Base-by-base conservation (phyloP, 768 basidiomycete species). In the Amanita inopinata region DNA sequence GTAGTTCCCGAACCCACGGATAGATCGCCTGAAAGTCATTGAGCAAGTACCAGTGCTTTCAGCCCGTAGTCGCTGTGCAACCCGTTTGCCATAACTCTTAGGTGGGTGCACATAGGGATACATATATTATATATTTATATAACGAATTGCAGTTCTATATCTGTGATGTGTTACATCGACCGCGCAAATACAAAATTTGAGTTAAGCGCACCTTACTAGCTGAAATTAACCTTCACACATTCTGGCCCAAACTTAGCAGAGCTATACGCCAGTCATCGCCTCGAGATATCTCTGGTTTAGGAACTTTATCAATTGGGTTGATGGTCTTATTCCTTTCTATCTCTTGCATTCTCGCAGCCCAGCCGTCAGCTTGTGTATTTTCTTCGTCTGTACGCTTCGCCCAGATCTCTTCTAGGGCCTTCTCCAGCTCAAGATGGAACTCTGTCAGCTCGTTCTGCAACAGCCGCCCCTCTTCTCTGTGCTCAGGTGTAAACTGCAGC, bases 381-480 rank as follows among this genome's bases (percentile, higher is more conserved):
- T 57, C 63, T 9, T 61, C 63, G 14, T 59, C 62, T 8, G 59
- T 49, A 8, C 64, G 48, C 49, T 65, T 69, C 38, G 60, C 65
- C 87, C 87, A 91, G 6, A 83, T 70, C 45, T 76, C 78, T 10
- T 81, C 76, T 10, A 88, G 55, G 4, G 74, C 72, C 12, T 63
- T 62, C 6, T 62, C 58, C 9, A 85, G 53, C 59, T 83, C 80
- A 22, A 47, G 49, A 47, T 80, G 73, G 46, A 93, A 82, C 0
- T 60, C 58, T 2, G 51, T 47, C 1, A 89, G 60, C 33, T 78
- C 74, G 3, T 61, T 52, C 56, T 94, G 89, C 45, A 96, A 61
- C 1, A 60, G 63, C 27, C 56, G 49, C 0, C 82, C 91, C 47
- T 86, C 82, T n/a, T 63, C 59, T 1, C 75, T 69, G 54, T 93